Evolutionary conservation across 2,329 filamentous ascomycete species (phyloP), one percentile per base, ranked within the genome.

Genomic region (Stemphylium beticola): DNA sequence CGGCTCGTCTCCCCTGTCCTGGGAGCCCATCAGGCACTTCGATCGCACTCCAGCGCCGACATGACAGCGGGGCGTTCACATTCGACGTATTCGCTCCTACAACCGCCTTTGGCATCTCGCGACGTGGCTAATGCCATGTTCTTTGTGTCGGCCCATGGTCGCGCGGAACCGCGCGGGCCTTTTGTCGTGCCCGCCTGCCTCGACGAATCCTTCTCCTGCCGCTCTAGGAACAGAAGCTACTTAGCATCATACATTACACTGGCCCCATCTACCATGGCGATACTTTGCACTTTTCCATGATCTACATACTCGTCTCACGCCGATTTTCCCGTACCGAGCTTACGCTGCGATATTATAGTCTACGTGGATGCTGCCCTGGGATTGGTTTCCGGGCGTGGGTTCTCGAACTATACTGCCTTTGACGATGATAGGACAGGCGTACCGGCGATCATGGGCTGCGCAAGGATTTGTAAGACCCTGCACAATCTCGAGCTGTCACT

Each of bases 1-100:
- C 50, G 43, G 50, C 29, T 64, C 61, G 61, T 64, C 61, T 64
- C 61, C 61, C 42, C 38, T 31, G 34, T 22, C 39, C 41, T 61
- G 61, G 61, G 61, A 55, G 55, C 58, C 50, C 46, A 43, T 49
- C 31, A 26, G 47, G 47, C 34, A 10, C 40, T 24, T 36, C 40
- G 29, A 44, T 57, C 31, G 43, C 44, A 41, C 51, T 45, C 37
- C 47, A 51, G 33, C 41, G 34, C 34, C 40, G 33, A 55, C 24
- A 33, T 42, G 42, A 44, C 36, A 50, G 57, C 50, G 44, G 41
- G 17, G 38, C 22, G 39, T 37, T 37, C 38, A 50, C 18, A 53
- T 39, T 31, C 43, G 43, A 38, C 47, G 43, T 38, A 43, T 33
- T 37, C 47, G 49, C 32, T 33, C 14, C 33, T 33, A 37, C 40